Conservation (phyloP, 768 basidiomycete genomes). For the Pulveroboletus frians region DNA sequence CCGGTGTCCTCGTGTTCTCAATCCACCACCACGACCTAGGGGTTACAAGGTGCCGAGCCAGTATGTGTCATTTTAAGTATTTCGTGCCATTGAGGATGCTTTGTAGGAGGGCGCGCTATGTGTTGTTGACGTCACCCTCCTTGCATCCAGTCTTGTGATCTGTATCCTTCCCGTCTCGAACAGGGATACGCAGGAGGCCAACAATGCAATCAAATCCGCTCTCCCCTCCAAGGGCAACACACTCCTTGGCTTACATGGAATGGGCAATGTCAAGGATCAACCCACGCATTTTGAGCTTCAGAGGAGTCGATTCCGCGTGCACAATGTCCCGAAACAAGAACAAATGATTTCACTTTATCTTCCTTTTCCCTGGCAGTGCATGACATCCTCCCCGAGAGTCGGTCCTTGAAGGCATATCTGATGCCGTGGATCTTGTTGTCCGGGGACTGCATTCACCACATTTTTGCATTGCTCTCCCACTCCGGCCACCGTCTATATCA, state of each 20-base stretch:
- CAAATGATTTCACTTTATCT: conserved; percentile 76
- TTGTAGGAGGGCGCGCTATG: conserved; percentile 91
- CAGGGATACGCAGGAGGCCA: conserved; percentile 54
- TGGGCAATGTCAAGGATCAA: conserved; percentile 95
- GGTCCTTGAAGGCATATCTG: conserved; percentile 96
- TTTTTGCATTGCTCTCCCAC: no score
- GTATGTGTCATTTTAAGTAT: conserved; percentile 40
- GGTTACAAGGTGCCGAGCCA: conserved; percentile 76
- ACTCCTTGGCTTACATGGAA: conserved; percentile 82
- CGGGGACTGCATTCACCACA: conserved; percentile 54
- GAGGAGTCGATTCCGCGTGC: conserved; percentile 93
- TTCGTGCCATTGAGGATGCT: neutral
- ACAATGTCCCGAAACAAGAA: conserved; percentile 85
- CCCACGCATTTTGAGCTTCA: conserved; percentile 95
- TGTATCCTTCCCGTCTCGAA: conserved; percentile 85
- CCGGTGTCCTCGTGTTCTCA: conserved; percentile 95
- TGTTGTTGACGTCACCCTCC: conserved; percentile 82
- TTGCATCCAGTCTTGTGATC: conserved; percentile 89
- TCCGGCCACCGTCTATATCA: no score
- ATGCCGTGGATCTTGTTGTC: conserved; percentile 84
- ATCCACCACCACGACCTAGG: conserved; percentile 96
- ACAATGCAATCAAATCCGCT: conserved; percentile 86
- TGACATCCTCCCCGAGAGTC: conserved; percentile 91
- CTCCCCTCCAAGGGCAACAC: conserved; percentile 87
- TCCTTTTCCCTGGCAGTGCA: conserved; percentile 48